A percentile compares a stretch with the other conserved stretches of the same genome.
Evolutionary conservation across 768 basidiomycete species (phyloP).

Genomic region (Artomyces pyxidatus): DNA sequence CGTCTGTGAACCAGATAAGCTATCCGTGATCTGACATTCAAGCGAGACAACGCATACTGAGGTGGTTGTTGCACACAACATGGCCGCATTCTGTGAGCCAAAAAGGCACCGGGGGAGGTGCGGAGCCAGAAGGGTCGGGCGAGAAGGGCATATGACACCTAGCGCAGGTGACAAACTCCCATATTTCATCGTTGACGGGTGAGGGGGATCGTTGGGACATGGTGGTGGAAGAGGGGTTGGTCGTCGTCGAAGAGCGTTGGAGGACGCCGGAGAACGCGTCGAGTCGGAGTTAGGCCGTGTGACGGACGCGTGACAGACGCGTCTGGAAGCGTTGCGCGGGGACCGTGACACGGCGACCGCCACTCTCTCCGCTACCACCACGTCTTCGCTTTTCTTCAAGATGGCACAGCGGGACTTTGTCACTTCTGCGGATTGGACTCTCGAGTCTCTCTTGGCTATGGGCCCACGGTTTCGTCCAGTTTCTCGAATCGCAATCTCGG

Average conservation of each 20-base stretch:
- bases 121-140: conserved; percentile 38
- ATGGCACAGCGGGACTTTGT: conserved; percentile 3
- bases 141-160: conserved; percentile 63
- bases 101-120: conserved; percentile 57
- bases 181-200: conserved; percentile 48
- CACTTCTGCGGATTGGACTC: conserved; percentile 36
- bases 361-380: not conserved
- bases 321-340: not conserved
- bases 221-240: not conserved
- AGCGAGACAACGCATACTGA: conserved; percentile 33
- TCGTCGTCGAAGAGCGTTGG: not conserved
- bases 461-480: conserved; percentile 37
- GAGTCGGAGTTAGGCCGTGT: not conserved
- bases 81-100: conserved; percentile 89
- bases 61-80: conserved; percentile 77
- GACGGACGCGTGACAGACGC: not conserved
- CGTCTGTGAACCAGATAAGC: conserved; percentile 35
- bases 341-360: not conserved
- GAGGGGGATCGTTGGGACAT: conserved; percentile 34
- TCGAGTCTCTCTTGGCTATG: conserved; percentile 30
- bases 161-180: conserved; percentile 72
- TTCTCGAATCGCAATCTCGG: conserved; percentile 28
- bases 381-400: not conserved
- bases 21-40: not conserved
- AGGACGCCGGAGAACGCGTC: not conserved